phyloP scores from a whole-genome alignment of 2,329 filamentous ascomycete genomes.

The Talaromyces sp. region DNA sequence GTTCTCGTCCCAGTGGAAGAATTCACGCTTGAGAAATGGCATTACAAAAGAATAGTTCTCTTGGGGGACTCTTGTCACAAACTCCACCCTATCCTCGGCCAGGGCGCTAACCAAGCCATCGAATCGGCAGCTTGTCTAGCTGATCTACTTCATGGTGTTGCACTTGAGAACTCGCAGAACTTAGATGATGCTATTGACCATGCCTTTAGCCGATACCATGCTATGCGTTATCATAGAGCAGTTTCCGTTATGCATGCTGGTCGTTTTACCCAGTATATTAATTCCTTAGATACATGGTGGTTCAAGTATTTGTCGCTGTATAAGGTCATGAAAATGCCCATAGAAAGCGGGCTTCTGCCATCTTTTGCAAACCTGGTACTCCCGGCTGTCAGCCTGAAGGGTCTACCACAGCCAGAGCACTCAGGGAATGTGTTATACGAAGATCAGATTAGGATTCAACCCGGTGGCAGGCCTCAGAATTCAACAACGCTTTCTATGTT shows the following conservation, averaged over 20 bases:
- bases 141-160: constrained; percentile 1
- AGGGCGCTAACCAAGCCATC: constrained; percentile 18
- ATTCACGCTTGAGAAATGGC: constrained; percentile 36
- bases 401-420: not conserved
- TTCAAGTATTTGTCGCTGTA: not conserved
- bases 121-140: constrained; percentile 14
- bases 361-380: not conserved
- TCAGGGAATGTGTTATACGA: not conserved
- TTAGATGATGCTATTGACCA: not conserved
- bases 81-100: constrained; percentile 20
- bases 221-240: not conserved
- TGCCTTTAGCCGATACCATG: not conserved
- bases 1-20: constrained; percentile 30
- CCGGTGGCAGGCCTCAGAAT: not conserved
- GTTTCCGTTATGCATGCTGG: not conserved
- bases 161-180: not conserved
- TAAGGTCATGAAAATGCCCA: not conserved
- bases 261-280: not conserved
- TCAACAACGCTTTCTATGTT: not conserved
- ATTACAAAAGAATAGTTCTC: constrained; percentile 33
- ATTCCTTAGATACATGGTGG: not conserved
- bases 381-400: not conserved
- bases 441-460: not conserved
- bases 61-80: constrained; percentile 43
- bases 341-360: not conserved